These are phyloP conservation scores for Edaphochlamys debaryana DNA, from an alignment of 139 green algal species.

Conservation along the genomic window DNA sequence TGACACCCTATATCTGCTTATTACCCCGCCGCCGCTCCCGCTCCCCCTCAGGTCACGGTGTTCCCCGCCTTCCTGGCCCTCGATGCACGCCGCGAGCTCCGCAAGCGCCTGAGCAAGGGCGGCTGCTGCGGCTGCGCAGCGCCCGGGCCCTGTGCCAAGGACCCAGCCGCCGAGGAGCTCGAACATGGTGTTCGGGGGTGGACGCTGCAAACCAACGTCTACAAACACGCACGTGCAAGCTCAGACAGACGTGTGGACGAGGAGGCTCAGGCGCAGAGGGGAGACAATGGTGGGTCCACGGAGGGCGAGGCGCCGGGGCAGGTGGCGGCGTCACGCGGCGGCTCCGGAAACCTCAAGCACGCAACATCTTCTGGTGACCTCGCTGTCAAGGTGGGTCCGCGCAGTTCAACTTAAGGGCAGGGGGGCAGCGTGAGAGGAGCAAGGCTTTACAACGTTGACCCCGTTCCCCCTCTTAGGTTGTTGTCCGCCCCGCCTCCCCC, in stretches of 20 bases:
- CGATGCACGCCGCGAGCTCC: slow-evolving; percentile 50
- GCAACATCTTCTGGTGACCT: too few species aligned
- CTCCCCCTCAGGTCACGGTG: slow-evolving; percentile 44
- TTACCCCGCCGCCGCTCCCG: too few species aligned
- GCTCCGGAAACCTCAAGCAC: not conserved
- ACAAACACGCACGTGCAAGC: too few species aligned
- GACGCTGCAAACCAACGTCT: not conserved
- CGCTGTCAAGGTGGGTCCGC: not conserved
- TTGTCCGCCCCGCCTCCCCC: not conserved
- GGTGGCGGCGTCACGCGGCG: too few species aligned
- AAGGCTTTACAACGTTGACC: too few species aligned
- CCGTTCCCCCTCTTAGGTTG: too few species aligned
- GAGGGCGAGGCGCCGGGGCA: too few species aligned
- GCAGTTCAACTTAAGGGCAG: too few species aligned
- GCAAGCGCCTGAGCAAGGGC: slow-evolving; percentile 17
- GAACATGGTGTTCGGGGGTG: not conserved
- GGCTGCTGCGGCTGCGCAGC: slow-evolving; percentile 16
- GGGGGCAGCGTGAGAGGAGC: too few species aligned
- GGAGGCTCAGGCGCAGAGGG: too few species aligned
- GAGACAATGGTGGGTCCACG: too few species aligned
- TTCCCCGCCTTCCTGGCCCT: slow-evolving; percentile 58
- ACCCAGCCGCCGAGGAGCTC: not conserved
- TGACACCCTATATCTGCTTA: not conserved
- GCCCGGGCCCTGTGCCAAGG: not conserved
- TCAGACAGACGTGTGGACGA: not conserved